phyloP scores from a whole-genome alignment of 495 filamentous ascomycete genomes.

The Neurospora cerealis region DNA sequence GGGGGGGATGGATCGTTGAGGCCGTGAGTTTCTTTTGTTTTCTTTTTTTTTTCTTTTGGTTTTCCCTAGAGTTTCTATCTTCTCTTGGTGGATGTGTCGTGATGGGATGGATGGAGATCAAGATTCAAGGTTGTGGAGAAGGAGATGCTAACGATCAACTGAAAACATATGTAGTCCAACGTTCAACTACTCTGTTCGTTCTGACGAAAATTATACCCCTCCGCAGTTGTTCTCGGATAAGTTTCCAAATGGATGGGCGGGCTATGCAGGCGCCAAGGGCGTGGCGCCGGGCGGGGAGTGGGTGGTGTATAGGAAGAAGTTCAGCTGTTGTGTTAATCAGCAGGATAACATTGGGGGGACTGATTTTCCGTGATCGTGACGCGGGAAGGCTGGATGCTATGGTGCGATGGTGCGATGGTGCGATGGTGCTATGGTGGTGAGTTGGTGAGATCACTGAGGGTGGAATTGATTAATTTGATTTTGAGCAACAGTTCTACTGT shows the following conservation, averaged over 20 bases:
- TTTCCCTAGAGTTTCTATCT: neutral
- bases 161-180: neutral
- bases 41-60: neutral
- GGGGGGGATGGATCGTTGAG: neutral
- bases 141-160: neutral
- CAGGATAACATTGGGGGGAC: neutral
- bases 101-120: neutral
- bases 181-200: neutral
- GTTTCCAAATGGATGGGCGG: neutral
- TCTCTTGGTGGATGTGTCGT: neutral
- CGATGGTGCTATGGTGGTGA: neutral
- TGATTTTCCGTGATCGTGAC: neutral
- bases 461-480: neutral
- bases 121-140: neutral
- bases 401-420: neutral
- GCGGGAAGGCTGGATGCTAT: neutral
- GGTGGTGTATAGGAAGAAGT: neutral
- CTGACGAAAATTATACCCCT: neutral
- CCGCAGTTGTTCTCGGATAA: neutral
- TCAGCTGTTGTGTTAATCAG: neutral
- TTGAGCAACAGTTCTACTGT: neutral
- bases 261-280: neutral
- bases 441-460: neutral
- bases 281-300: neutral
- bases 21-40: neutral